Evolutionary conservation across 2,329 filamentous ascomycete genomes (phyloP), one percentile per base, ranked within the genome.

Genomic region (Fusarium begoniae): DNA sequence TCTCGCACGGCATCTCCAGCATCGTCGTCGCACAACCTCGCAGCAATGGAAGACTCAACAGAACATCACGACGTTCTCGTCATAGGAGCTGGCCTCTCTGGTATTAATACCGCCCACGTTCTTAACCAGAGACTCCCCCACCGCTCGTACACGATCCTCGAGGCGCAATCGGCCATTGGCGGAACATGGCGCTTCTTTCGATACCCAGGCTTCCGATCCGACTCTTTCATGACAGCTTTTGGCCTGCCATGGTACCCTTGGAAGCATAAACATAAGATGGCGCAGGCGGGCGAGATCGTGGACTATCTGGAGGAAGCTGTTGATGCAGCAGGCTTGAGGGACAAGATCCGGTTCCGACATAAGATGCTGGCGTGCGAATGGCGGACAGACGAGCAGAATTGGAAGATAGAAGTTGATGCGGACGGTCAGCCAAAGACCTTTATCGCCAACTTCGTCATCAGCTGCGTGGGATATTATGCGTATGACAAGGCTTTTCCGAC

Each of bases 171-270:
- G 63, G 84, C 87, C 47, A 84, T 95, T 14, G 93, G 93, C 18
- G 93, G 93, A 35, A 96, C 93, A 20, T 96, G 93, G 93, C 89
- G 89, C 75, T 88, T 94, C 63, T 96, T 94, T 85, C 90, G 88
- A 50, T 95, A 94, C 78, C 93, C 93, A 0, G 92, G 93, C 43
- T 89, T 95, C 66, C 89, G 91, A 43, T 92, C 90, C 45, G 91
- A 93, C 79, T 91, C 90, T 3, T 85, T 88, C 75, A 86, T 92
- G 74, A 86, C 85, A 62, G 85, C 89, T 2, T 92, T 91, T 66
- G 89, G 90, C 51, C 92, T 95, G 70, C 80, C 87, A 2, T 96
- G 93, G 90, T 86, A 92, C 60, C 92, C 92, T 6, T 96, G 93
- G 93, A 84, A 83, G 14, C 85, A 89, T 47, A 79, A 83, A 18